Evolutionary conservation across 2,329 filamentous ascomycete genomes (phyloP).

Genomic region (Pezicula carpinea): DNA sequence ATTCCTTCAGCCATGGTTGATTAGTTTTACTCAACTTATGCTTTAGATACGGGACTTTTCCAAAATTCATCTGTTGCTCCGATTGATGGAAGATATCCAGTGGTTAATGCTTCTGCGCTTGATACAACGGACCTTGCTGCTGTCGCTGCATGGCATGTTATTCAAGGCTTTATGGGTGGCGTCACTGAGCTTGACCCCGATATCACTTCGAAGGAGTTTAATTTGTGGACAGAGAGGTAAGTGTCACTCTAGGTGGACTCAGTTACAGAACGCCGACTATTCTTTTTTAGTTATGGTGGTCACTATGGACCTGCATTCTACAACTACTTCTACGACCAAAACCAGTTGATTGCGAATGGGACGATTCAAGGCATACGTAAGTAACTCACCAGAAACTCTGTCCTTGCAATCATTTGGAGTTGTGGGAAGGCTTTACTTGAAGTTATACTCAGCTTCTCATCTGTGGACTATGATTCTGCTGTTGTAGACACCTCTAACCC

Average conservation of each 20-base stretch:
- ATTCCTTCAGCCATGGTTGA: too few species aligned
- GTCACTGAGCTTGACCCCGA: slow-evolving; percentile 33
- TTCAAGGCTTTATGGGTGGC: slow-evolving; percentile 48
- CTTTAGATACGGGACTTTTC: slow-evolving; percentile 3
- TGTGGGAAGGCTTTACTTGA: too few species aligned
- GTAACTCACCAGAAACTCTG: too few species aligned
- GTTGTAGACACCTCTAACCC: too few species aligned
- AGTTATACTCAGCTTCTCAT: too few species aligned
- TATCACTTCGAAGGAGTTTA: slow-evolving; percentile 31
- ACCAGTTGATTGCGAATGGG: slow-evolving; percentile 47
- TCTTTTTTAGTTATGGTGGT: slow-evolving; percentile 52
- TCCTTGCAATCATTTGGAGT: too few species aligned
- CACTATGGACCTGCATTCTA: slow-evolving; percentile 62
- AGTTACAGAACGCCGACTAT: neutral
- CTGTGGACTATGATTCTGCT: too few species aligned
- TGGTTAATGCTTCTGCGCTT: slow-evolving; percentile 39
- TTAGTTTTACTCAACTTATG: neutral
- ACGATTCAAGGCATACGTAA: slow-evolving; percentile 38
- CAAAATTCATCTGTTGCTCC: slow-evolving; percentile 16
- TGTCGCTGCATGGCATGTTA: slow-evolving; percentile 47
- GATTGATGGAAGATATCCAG: slow-evolving; percentile 17
- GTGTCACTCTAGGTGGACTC: neutral
- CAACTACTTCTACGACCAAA: slow-evolving; percentile 53
- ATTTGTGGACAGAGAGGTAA: slow-evolving; percentile 54
- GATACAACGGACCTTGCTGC: slow-evolving; percentile 54